Evolutionary conservation across 805 yeast genomes (phyloP).

Genomic region (Yarrowia keelungensis): DNA sequence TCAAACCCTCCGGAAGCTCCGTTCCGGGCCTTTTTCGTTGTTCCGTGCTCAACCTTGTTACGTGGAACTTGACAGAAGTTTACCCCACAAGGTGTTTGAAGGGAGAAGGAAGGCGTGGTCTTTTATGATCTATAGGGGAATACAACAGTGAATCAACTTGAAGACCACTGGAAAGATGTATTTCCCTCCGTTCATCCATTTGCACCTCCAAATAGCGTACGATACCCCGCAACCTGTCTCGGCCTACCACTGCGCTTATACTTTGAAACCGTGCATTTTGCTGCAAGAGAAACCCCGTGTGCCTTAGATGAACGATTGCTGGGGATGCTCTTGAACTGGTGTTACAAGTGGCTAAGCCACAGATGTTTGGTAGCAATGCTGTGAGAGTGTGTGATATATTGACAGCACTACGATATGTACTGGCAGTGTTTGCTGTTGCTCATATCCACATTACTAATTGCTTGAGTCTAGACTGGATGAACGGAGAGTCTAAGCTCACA

Average conservation of each 20-base stretch:
- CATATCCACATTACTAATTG: too few species aligned
- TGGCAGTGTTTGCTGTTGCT: too few species aligned
- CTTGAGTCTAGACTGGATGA: neutral
- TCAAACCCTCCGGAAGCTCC: slow-evolving; percentile 16
- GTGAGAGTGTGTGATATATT: neutral
- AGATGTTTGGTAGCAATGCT: neutral
- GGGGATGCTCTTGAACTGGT: slow-evolving; percentile 18
- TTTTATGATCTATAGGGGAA: too few species aligned
- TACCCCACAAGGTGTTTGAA: slow-evolving; percentile 9
- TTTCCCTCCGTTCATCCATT: too few species aligned
- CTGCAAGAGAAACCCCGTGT: slow-evolving; percentile 11
- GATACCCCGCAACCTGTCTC: slow-evolving; percentile 30
- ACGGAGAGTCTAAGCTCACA: neutral
- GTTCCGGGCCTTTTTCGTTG: slow-evolving; percentile 29
- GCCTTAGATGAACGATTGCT: neutral
- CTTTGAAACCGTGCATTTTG: slow-evolving; percentile 8
- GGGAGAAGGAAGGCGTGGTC: neutral
- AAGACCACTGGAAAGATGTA: too few species aligned
- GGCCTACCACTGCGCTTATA: neutral
- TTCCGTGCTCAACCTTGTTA: slow-evolving; percentile 8
- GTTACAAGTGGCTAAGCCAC: too few species aligned
- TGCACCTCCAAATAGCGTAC: neutral
- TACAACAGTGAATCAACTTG: too few species aligned
- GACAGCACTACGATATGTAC: too few species aligned
- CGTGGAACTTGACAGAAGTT: slow-evolving; percentile 32